Conservation (phyloP, 768 basidiomycete species). For the Pisolithus marmoratus region DNA sequence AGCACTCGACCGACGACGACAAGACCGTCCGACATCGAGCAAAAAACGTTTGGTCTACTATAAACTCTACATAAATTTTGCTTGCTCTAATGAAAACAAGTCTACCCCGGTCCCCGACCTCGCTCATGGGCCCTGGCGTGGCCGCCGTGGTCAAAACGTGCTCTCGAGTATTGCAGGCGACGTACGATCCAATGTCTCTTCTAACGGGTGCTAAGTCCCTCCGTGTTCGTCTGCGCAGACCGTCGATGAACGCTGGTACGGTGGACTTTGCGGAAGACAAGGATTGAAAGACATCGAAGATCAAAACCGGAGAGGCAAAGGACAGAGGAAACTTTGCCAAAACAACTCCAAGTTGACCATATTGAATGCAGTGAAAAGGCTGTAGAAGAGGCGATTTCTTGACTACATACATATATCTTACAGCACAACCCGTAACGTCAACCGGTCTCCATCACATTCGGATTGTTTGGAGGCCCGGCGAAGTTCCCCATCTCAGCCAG, state of each 20-base stretch:
- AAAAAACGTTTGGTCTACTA: too few relatives aligned
- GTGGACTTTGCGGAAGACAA: slow-evolving; percentile 62
- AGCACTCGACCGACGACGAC: too few relatives aligned
- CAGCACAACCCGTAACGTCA: slow-evolving; percentile 5
- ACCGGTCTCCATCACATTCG: slow-evolving; percentile 14
- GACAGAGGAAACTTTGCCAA: slow-evolving; percentile 17
- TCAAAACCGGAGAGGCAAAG: slow-evolving; percentile 72
- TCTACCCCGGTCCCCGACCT: too few relatives aligned
- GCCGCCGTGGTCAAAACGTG: too few relatives aligned
- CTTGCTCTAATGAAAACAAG: too few relatives aligned
- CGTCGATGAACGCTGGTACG: slow-evolving; percentile 68
- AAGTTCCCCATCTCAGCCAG: slow-evolving; percentile 55
- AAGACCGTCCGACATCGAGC: too few relatives aligned
- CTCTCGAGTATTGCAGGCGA: too few relatives aligned
- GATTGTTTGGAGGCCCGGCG: slow-evolving; percentile 19
- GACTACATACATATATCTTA: neutral
- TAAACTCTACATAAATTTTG: too few relatives aligned
- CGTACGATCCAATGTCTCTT: too few relatives aligned
- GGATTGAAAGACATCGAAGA: slow-evolving; percentile 63
- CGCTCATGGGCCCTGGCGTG: too few relatives aligned
- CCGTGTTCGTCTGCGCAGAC: slow-evolving; percentile 72
- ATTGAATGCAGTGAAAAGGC: slow-evolving; percentile 35
- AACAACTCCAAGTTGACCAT: neutral
- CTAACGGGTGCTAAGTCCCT: too few relatives aligned
- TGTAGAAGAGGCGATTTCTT: slow-evolving; percentile 15